phyloP scores from a whole-genome alignment of 2,329 filamentous ascomycete genomes.

The Escovopsis sp. region DNA sequence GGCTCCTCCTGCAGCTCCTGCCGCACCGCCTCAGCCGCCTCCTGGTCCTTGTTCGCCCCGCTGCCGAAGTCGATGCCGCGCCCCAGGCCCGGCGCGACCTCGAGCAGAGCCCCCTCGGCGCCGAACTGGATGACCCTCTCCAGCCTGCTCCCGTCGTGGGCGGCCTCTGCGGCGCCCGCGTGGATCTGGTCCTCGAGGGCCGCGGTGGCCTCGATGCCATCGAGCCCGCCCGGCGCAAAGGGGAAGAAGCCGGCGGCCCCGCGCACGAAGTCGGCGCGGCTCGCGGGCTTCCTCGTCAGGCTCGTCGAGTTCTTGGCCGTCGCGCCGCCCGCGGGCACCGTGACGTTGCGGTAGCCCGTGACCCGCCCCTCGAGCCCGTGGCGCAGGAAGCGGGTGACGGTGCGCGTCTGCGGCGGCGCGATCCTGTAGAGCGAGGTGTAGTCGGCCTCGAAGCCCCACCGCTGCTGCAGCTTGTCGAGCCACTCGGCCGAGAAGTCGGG shows the following conservation, averaged over 20 bases:
- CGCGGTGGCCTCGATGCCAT: slow-evolving; percentile 72
- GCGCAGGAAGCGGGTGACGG: slow-evolving; percentile 82
- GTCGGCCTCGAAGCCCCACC: slow-evolving; percentile 71
- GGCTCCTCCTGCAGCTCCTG: slow-evolving; percentile 41
- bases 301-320: slow-evolving; percentile 95
- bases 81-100: slow-evolving; percentile 67
- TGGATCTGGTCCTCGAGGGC: slow-evolving; percentile 66
- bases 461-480: slow-evolving; percentile 78
- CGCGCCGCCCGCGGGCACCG: slow-evolving; percentile 73
- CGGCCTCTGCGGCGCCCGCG: slow-evolving; percentile 28
- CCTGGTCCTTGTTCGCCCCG: slow-evolving; percentile 36
- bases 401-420: slow-evolving; percentile 82
- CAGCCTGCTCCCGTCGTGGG: slow-evolving; percentile 41
- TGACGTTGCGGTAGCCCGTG: slow-evolving; percentile 87
- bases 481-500: slow-evolving; percentile 68
- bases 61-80: slow-evolving; percentile 62
- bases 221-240: slow-evolving; percentile 80
- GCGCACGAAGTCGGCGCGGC: slow-evolving; percentile 77
- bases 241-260: slow-evolving; percentile 90
- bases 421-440: slow-evolving; percentile 76
- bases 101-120: slow-evolving; percentile 60
- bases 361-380: slow-evolving; percentile 87
- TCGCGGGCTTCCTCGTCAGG: slow-evolving; percentile 70
- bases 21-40: slow-evolving; percentile 56
- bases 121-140: slow-evolving; percentile 77